phyloP scores from a whole-genome alignment of 805 yeast species.

The Zygoascus biomembranicola region DNA sequence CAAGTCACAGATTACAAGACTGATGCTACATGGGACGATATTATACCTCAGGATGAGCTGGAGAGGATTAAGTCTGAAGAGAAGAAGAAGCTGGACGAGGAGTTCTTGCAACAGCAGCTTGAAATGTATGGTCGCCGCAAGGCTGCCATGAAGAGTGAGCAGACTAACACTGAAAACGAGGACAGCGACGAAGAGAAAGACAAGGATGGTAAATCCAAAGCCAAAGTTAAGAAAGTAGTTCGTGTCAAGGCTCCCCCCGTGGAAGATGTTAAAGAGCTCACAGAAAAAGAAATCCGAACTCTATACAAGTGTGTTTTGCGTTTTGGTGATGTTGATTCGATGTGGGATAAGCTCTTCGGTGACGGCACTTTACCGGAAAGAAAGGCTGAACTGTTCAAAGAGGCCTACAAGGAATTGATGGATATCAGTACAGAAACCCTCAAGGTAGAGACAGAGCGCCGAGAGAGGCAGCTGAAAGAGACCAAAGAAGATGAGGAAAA shows the following conservation, averaged over 20 bases:
- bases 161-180: conserved; percentile 37
- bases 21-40: conserved; percentile 98
- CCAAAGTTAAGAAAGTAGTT: conserved; percentile 32
- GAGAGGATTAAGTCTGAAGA: conserved; percentile 86
- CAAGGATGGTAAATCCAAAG: conserved; percentile 31
- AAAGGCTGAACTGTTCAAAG: conserved; percentile 68
- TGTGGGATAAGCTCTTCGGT: conserved; percentile 78
- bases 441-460: conserved; percentile 55
- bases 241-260: conserved; percentile 20
- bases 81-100: conserved; percentile 76
- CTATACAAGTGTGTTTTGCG: conserved; percentile 75
- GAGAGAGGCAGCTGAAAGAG: conserved; percentile 30
- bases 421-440: conserved; percentile 53
- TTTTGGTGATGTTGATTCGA: conserved; percentile 66
- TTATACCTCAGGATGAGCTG: conserved; percentile 91
- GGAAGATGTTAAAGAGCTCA: conserved; percentile 47
- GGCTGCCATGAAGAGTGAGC: conserved; percentile 47
- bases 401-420: conserved; percentile 66
- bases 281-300: conserved; percentile 81
- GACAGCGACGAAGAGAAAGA: conserved; percentile 23
- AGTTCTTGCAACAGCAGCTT: conserved; percentile 79
- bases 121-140: conserved; percentile 78
- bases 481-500: conserved; percentile 24
- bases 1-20: conserved; percentile 99
- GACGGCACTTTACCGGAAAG: conserved; percentile 86